phyloP scores from a whole-genome alignment of 116 monocot genomes.

The Trichopus zeylanicus region DNA sequence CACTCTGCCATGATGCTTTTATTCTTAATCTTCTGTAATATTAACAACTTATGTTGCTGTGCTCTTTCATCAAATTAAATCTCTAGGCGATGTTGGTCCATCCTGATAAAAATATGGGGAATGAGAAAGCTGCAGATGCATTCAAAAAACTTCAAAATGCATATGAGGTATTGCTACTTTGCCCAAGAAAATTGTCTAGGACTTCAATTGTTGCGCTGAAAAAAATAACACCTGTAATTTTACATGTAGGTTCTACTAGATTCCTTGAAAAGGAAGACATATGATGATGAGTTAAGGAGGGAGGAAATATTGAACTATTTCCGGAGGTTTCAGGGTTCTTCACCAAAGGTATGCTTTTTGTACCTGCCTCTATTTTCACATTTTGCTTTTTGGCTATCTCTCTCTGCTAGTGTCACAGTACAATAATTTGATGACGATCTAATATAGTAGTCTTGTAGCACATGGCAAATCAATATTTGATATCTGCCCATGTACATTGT shows the following conservation, averaged over 20 bases:
- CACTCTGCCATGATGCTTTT: too few species aligned
- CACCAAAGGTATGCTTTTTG: conserved; percentile 49
- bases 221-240: not conserved
- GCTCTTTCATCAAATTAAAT: not conserved
- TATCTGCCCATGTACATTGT: too few species aligned
- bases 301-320: conserved; percentile 86
- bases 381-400: too few species aligned
- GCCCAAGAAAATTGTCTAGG: not conserved
- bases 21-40: not conserved
- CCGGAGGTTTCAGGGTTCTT: conserved; percentile 59
- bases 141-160: conserved; percentile 99
- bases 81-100: conserved; percentile 93
- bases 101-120: conserved; percentile 98
- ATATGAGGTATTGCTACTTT: conserved; percentile 57
- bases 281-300: conserved; percentile 89
- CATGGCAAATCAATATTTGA: too few species aligned
- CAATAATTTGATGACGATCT: too few species aligned
- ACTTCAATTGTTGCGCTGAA: not conserved
- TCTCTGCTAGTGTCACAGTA: too few species aligned
- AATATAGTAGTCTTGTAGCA: too few species aligned
- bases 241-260: conserved; percentile 69
- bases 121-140: conserved; percentile 93
- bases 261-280: conserved; percentile 81
- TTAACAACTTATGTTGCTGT: not conserved
- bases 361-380: not conserved